Evolutionary conservation across 2,329 filamentous ascomycete genomes (phyloP), one percentile per base, ranked within the genome.

Genomic region (Coniosporium tulheliwenetii): DNA sequence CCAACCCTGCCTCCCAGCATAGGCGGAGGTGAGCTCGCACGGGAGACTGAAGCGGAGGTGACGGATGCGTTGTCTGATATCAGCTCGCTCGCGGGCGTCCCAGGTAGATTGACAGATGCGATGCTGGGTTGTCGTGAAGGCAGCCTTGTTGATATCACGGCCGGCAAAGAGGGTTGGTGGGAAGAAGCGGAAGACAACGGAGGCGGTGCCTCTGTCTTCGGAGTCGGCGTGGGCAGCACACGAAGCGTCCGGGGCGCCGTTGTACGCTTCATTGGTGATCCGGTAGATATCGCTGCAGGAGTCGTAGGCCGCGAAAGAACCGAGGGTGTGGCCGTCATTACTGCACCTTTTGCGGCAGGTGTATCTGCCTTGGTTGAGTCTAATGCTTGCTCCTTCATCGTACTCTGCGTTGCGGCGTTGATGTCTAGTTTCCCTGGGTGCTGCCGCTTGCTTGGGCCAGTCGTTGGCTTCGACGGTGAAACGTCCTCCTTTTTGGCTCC

Each of bases 11-110:
- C 64, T 26, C 19, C 19, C 7, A 26, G 19, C 29, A 72, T 72
- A 7, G 79, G 80, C 19, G 66, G 65, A 3, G 83, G 82, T 3
- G 82, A 85, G 52, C 70, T 82, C 12, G 81, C 75, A 36, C 82
- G 73, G 10, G 83, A 84, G 30, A 81, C 61, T 2, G 81, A 83
- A 2, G 77, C 70, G 12, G 83, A 87, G 4, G 84, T 70, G 15
- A 86, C 65, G 0, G 81, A 86, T 9, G 81, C 77, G 41, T 73
- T 84, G 53, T 89, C 83, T n/a, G 81, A 85, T 31, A 84, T 68
- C 42, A 76, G 66, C 51, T 87, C 83, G 52, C 81, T 86, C 1
- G 65, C 73, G 0, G 83, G 81, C 1, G 82, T 86, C 26, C 76
- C 77, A n/a, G 83, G 81, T 5, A 73, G 66, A 42, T 79, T 73